Evolutionary conservation across 129 eudicot species (phyloP), one percentile per base, ranked within the genome.

Genomic region (Escallonia rubra): DNA sequence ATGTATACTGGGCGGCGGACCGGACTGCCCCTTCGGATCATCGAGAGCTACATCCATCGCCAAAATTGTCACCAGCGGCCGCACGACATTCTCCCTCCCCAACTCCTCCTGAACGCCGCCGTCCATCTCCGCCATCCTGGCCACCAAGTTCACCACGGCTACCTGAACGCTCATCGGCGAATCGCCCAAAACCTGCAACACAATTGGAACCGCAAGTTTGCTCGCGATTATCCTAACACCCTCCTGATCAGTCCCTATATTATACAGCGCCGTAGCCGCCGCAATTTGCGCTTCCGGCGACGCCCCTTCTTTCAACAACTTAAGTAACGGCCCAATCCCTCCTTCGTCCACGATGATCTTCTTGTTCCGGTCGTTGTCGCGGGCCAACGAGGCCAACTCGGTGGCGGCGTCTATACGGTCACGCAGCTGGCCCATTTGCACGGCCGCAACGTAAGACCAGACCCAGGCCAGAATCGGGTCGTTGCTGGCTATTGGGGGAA

Each of bases 381-480:
- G 52, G 7, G 97, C 97, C 40, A 90, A 62, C 6, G 74, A 74
- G 10, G 87, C 87, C 4, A 90, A 76, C 6, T 79, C 77, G 51
- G 80, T 74, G 3, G 95, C 97, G 0, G 85, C 84, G 15, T 85
- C 97, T 23, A 85, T 59, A 47, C 93, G 79, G 74, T 81, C 85
- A 2, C 60, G 64, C 23, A 81, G 65, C 23, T 58, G 78, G 2
- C 76, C 81, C 77, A 78, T 70, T 4, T 86, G 82, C 2, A 87
- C 67, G 6, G 82, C 74, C 46, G 97, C 91, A 7, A 90, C 80
- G 44, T 53, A 76, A 14, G 95, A 83, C 97, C 97, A 90, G 2
- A 90, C 82, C 90, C 85, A 84, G 1, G 91, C 88, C 3, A 90
- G 63, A n/a, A 84, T 82, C 14, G 97, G 91, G 67, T 90, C 91